These are phyloP conservation scores for Podospora fimiseda DNA, from an alignment of 495 filamentous ascomycete genomes.

Conservation along the genomic window DNA sequence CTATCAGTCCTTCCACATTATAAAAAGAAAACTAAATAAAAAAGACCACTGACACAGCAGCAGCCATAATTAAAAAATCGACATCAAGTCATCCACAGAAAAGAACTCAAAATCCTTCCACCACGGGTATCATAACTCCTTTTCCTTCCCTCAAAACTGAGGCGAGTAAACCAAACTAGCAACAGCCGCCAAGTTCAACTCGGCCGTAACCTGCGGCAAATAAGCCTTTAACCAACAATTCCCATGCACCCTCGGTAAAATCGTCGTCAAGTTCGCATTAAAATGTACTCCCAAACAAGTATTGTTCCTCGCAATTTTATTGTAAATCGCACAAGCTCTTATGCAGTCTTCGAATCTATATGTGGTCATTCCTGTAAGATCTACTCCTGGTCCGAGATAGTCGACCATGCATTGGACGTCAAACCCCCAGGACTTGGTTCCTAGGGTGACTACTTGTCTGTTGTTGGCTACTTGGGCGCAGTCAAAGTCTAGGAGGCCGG, in stretches of 20 bases:
- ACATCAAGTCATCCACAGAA: too few relatives aligned
- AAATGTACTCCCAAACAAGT: conserved; percentile 15
- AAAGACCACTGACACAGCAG: too few relatives aligned
- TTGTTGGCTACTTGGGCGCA: conserved; percentile 6
- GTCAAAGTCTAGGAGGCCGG: conserved; percentile 13
- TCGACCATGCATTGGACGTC: conserved; percentile 11
- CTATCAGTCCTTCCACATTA: too few relatives aligned
- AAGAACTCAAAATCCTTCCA: too few relatives aligned
- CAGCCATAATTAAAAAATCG: too few relatives aligned
- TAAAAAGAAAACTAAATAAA: too few relatives aligned
- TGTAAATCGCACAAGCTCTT: conserved; percentile 10
- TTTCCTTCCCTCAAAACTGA: conserved; percentile 1
- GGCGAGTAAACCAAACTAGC: conserved; percentile 1
- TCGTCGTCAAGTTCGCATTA: conserved; percentile 9
- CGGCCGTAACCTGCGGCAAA: conserved; percentile 8
- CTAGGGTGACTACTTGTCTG: conserved; percentile 9
- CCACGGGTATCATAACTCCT: background rate
- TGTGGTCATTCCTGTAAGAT: conserved; percentile 10
- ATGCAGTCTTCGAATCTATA: conserved; percentile 15
- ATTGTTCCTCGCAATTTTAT: conserved; percentile 11
- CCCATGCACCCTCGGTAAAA: conserved; percentile 1
- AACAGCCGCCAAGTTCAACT: conserved; percentile 7
- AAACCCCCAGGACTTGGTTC: conserved; percentile 6
- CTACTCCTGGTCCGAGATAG: background rate
- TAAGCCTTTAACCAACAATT: conserved; percentile 12